Base-by-base conservation (phyloP, 2,329 filamentous ascomycete species). In the Fusarium udum region DNA sequence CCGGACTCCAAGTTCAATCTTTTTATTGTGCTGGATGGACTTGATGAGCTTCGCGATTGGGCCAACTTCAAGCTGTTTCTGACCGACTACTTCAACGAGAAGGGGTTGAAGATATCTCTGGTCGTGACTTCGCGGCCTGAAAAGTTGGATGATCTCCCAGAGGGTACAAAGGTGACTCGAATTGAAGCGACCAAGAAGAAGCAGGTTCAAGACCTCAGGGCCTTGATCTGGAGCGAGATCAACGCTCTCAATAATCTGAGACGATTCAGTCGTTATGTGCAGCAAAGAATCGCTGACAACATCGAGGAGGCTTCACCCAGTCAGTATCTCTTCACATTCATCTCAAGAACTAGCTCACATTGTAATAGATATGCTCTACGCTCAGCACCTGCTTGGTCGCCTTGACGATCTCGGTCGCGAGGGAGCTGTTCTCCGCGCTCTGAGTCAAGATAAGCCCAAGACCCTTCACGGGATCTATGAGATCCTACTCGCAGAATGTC, bases 341-440 rank as follows among this genome's bases (percentile, higher is more conserved):
- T n/a, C 14, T 31, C 0, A 3, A 8, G 6, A 31, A 31, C 6
- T 48, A n/a, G 20, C 45, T 48, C 7, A 48, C 20, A 31, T 4
- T 31, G 9, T 10, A 16, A 12, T 3, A 82, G 80, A 79, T 28
- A 78, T 84, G 72, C 74, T 83, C 2, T 83, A 83, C 37, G 78
- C 79, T 1, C 78, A 83, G 31, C 80, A 83, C n/a, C 74, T 83
- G 32, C 73, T 84, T 0, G 46, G 67, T 12, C 71, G 79, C 1
- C 67, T 83, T 7, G 75, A 80, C 13, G 65, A 74, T 13, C 70
- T 83, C 3, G 79, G 79, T 3, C 78, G 82, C 1, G 81, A 83
- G 56, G 76, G 78, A 10, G 79, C 80, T 0, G 77, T 82, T 1
- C 70, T 82, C 3, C 74, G 79, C n/a, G 64, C 75, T 4, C 58